A percentile compares a stretch with the other conserved stretches of the same genome.
Evolutionary conservation across 805 yeast species (phyloP).

Genomic region (Ogataea kodamae): DNA sequence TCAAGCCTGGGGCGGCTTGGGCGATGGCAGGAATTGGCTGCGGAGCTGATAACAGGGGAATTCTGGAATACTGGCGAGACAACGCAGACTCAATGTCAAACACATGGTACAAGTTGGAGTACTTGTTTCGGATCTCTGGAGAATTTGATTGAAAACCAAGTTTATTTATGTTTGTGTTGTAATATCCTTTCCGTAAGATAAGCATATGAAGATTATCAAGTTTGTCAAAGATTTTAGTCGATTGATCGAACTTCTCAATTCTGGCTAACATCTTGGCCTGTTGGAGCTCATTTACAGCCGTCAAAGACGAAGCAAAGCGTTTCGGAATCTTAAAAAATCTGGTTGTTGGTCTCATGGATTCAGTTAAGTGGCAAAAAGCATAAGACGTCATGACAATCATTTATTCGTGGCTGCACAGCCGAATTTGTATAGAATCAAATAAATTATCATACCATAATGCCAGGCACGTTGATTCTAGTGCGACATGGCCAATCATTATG

Average conservation of each 20-base stretch:
- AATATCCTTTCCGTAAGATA: conserved; percentile 34
- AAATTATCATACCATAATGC: conserved; percentile 10
- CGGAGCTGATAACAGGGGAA: conserved; percentile 23
- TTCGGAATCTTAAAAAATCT: conserved; percentile 5
- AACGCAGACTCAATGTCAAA: conserved; percentile 26
- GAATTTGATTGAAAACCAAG: conserved; percentile 30
- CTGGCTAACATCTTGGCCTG: conserved; percentile 27
- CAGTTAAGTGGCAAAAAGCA: conserved; percentile 8
- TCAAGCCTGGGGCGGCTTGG: conserved; percentile 17
- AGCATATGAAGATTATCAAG: conserved; percentile 30
- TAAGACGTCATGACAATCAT: no score
- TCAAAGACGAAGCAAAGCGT: conserved; percentile 28
- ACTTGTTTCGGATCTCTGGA: conserved; percentile 20
- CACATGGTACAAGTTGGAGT: conserved; percentile 28
- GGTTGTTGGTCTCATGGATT: conserved; percentile 1
- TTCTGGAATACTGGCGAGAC: conserved; percentile 24
- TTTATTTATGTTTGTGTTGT: conserved; percentile 28
- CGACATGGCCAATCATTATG: conserved; percentile 85
- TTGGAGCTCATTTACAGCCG: conserved; percentile 30
- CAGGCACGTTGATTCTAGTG: conserved; percentile 46
- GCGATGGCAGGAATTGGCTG: conserved; percentile 7
- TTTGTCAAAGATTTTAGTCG: conserved; percentile 28
- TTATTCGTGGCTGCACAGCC: no score
- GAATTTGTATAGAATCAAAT: no score
- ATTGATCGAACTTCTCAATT: conserved; percentile 28